Evolutionary conservation across 2,329 filamentous ascomycete species (phyloP), one percentile per base, ranked within the genome.

Genomic region (Eurotiales sp.): DNA sequence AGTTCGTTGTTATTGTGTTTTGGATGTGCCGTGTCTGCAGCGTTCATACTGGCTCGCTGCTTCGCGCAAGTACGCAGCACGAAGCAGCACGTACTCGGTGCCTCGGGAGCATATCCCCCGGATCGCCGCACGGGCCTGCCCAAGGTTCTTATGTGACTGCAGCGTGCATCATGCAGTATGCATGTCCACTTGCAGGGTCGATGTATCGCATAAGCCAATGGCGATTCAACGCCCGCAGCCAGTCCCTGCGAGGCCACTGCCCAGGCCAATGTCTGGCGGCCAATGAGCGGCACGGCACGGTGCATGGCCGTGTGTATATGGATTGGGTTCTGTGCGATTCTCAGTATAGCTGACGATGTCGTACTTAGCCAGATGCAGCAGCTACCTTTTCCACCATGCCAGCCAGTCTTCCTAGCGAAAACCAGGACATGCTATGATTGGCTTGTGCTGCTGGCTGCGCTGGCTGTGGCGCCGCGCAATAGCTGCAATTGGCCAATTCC

Each of bases 71-170:
- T n/a, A n/a, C n/a, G n/a, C n/a, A n/a, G 23, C 30, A 32, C 29
- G 29, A 3, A 32, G 29, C 12, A 37, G 8, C n/a, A 37, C 8
- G 34, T 15, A 37, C 32, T 47, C 22, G 32, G 34, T 48, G 25
- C 30, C 25, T 48, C 46, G 46, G 46, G 36, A 23, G 36, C n/a
- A 32, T 40, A 48, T 48, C 36, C 36, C 46, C 46, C 46, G 36
- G 46, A 48, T 41, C 46, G 32, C 46, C 36, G 46, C 46, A 48
- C 46, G 36, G 46, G 23, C 46, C 46, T 41, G 46, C 36, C 36
- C 36, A 48, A 41, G 36, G 36, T 48, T 41, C 37, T 17, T 48
- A 15, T 37, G 15, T 22, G 30, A 37, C 23, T 40, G 19, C 23
- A 27, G 17, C 27, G 14, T 6, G 12, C 15, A 44, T 10, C 19